A percentile compares a stretch with the other conserved stretches of the same genome.
These are phyloP conservation scores for Quillaja saponaria DNA, from an alignment of 306 rosid genomes.

Conservation along the genomic window DNA sequence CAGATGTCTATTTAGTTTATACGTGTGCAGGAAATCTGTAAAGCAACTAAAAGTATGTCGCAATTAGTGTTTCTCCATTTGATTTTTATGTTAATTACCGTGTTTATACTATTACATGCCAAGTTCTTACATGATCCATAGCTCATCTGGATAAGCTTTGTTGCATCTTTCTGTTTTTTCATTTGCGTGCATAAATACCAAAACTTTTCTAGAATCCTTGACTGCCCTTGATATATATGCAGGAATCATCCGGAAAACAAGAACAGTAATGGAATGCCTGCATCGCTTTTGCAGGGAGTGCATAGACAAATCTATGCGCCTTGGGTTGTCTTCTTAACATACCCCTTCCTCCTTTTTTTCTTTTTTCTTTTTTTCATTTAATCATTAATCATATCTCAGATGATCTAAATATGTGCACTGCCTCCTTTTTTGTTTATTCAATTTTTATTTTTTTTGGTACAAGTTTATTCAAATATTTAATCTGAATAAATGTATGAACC, in stretches of 20 bases:
- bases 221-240: conserved; percentile 26
- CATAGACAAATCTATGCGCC: conserved; percentile 88
- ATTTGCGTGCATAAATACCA: neutral
- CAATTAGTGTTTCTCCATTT: no score
- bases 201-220: conserved; percentile 1
- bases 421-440: neutral
- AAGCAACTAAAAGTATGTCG: no score
- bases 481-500: neutral
- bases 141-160: neutral
- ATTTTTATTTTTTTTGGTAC: no score
- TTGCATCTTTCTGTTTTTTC: conserved; percentile 1
- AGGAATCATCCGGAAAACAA: conserved; percentile 85
- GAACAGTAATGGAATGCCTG: conserved; percentile 85
- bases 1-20: no score
- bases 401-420: conserved; percentile 22
- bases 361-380: neutral
- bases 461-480: no score
- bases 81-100: neutral
- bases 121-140: neutral
- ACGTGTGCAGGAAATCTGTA: no score
- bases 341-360: neutral
- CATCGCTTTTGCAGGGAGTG: conserved; percentile 92
- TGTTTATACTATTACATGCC: no score
- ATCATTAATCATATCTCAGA: conserved; percentile 3
- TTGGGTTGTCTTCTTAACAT: conserved; percentile 50